phyloP scores from a whole-genome alignment of 2,329 filamentous ascomycete genomes.

The Colletotrichum chlorophyti region DNA sequence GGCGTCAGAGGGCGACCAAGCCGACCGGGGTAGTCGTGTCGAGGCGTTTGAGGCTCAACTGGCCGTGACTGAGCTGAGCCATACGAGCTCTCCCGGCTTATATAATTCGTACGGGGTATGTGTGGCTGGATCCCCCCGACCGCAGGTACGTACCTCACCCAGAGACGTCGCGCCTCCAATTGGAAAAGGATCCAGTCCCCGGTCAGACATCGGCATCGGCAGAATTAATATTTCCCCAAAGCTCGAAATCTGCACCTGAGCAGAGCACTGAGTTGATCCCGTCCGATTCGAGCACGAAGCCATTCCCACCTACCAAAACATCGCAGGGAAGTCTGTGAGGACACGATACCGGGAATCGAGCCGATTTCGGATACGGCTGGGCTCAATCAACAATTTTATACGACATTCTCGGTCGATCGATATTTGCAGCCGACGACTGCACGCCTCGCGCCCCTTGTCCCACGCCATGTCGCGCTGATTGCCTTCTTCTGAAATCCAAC shows the following conservation, averaged over 20 bases:
- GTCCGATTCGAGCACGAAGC: neutral
- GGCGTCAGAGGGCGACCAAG: too few relatives aligned
- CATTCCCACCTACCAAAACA: neutral
- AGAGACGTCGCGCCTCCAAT: too few relatives aligned
- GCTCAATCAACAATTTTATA: neutral
- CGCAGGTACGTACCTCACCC: conserved; percentile 2
- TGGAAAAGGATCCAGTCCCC: neutral
- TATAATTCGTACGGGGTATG: too few relatives aligned
- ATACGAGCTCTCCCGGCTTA: too few relatives aligned
- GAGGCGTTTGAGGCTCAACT: conserved; percentile 5
- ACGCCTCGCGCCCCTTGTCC: neutral
- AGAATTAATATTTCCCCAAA: conserved; percentile 24
- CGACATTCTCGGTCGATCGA: neutral
- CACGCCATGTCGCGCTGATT: conserved; percentile 21
- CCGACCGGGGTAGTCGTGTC: conserved; percentile 15
- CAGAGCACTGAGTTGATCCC: neutral
- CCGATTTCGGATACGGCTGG: too few relatives aligned
- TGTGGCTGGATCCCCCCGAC: neutral
- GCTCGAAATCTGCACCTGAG: conserved; percentile 19
- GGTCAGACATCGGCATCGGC: conserved; percentile 5
- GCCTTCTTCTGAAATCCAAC: conserved; percentile 2
- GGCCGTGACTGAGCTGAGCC: neutral
- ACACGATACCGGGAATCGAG: neutral
- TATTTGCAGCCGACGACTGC: too few relatives aligned
- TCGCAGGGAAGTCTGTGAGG: neutral